Conservation (phyloP, 441 rosid species). For the Populus hybrid region DNA sequence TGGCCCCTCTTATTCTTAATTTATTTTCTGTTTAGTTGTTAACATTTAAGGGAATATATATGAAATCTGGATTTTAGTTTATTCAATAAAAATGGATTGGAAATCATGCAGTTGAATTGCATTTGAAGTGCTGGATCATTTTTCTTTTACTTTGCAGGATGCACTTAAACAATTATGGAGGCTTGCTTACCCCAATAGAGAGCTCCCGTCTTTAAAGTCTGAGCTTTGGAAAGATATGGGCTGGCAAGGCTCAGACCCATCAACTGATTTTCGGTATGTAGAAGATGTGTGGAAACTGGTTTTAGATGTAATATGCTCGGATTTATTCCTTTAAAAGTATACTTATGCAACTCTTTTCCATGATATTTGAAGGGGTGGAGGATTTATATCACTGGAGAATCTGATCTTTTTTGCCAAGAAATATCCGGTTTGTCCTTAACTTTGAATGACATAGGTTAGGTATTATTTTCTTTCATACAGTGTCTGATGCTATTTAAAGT, state of each 20-base stretch:
- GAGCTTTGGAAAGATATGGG: slow-evolving; percentile 99
- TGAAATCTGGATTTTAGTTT: too few relatives aligned
- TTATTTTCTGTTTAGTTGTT: too few relatives aligned
- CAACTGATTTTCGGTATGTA: slow-evolving; percentile 93
- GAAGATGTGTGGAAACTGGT: slow-evolving; percentile 11
- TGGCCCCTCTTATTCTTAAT: too few relatives aligned
- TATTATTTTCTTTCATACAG: background rate
- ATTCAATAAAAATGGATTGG: too few relatives aligned
- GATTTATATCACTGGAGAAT: slow-evolving; percentile 91
- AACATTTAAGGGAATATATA: too few relatives aligned
- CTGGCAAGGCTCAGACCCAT: slow-evolving; percentile 98
- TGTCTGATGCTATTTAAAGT: background rate
- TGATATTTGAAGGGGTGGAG: slow-evolving; percentile 82
- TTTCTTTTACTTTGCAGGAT: slow-evolving; percentile 47
- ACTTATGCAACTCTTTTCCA: slow-evolving; percentile 23
- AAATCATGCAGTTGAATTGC: background rate
- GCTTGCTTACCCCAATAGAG: slow-evolving; percentile 82
- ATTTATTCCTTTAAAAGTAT: slow-evolving; percentile 2
- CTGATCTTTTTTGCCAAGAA: slow-evolving; percentile 75
- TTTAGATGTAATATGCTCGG: slow-evolving; percentile 6
- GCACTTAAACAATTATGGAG: slow-evolving; percentile 88
- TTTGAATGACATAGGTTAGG: slow-evolving; percentile 9
- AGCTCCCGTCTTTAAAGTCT: slow-evolving; percentile 81
- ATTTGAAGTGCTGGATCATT: background rate
- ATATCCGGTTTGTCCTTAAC: slow-evolving; percentile 73